Evolutionary conservation across 2,329 filamentous ascomycete genomes (phyloP), one percentile per base, ranked within the genome.

Genomic region (Aspergillus calidoustus): DNA sequence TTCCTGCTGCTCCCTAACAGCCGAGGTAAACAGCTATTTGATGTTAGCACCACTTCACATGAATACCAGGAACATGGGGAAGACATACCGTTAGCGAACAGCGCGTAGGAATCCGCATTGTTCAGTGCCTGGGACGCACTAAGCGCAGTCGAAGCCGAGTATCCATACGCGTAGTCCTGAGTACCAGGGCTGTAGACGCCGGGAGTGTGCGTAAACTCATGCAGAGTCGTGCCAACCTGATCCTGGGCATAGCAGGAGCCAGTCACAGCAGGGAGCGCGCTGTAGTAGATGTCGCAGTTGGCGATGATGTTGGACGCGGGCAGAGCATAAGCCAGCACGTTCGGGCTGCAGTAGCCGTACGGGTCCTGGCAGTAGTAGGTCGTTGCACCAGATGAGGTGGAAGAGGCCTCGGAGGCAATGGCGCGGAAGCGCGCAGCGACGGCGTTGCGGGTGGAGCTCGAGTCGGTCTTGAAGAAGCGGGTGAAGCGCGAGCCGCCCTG

Each of bases 201-300:
- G 71, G 82, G 76, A n/a, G 83, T 80, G 71, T 91, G 89, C 8
- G 88, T 89, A 66, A 82, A 80, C 80, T 91, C 89, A 69, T 91
- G 89, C 15, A 91, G 74, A 34, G 82, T 82, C 15, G 88, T 90
- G 11, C 84, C 88, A 3, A 85, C 86, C 76, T 88, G 86, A 70
- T 90, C 88, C 76, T 90, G 88, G 2, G 69, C 82, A 71, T 90
- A 86, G 78, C 89, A 91, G 1, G 72, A 75, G 8, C 67, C 68
- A 8, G 82, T 77, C 31, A 86, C 61, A 1, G 80, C 79, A 0
- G 84, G 79, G 8, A 90, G 80, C 13, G 73, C 77, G 49, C 71
- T 63, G 55, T 76, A 82, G 79, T 87, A 90, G 76, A 86, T 74
- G 15, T 81, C 79, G 76, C 88, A 90, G 78, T 89, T 88, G 59